phyloP scores from a whole-genome alignment of 495 filamentous ascomycete genomes.

The Penicillium cinerascens region DNA sequence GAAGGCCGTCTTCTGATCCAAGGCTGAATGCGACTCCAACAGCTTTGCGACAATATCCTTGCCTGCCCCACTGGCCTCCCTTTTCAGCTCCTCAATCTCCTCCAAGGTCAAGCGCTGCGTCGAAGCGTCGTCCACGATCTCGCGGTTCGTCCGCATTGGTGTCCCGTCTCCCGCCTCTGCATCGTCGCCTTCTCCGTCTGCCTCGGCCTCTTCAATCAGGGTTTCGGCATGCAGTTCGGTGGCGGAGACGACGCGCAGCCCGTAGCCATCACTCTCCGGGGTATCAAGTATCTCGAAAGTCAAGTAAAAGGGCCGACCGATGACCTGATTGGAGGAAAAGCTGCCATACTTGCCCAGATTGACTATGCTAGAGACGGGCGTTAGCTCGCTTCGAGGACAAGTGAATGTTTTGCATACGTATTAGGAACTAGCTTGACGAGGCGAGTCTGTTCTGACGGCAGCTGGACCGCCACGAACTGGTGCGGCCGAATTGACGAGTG shows the following conservation, averaged over 20 bases:
- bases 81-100: constrained; percentile 91
- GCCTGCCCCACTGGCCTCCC: constrained; percentile 69
- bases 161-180: constrained; percentile 52
- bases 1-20: constrained; percentile 93
- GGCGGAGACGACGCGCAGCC: constrained; percentile 74
- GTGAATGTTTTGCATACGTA: constrained; percentile 55
- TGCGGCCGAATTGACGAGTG: constrained; percentile 57
- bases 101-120: constrained; percentile 77
- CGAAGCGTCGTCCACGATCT: constrained; percentile 74
- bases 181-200: constrained; percentile 47
- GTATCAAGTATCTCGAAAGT: constrained; percentile 85
- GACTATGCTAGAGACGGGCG: constrained; percentile 57
- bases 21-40: constrained; percentile 73
- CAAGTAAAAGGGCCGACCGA: constrained; percentile 83
- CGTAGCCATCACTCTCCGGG: constrained; percentile 51
- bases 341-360: constrained; percentile 85
- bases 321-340: constrained; percentile 79
- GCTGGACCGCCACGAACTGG: constrained; percentile 59
- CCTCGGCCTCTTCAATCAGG: constrained; percentile 55
- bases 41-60: constrained; percentile 86
- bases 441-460: constrained; percentile 64
- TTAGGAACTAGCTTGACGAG: constrained; percentile 66
- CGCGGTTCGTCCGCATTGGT: constrained; percentile 72
- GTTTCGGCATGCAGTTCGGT: constrained; percentile 77
- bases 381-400: constrained; percentile 11